Percentiles rank a stretch among this genome's conserved stretches.
Conservation (phyloP, 169 alveolate species). For the Cryptosporidium canis region DNA sequence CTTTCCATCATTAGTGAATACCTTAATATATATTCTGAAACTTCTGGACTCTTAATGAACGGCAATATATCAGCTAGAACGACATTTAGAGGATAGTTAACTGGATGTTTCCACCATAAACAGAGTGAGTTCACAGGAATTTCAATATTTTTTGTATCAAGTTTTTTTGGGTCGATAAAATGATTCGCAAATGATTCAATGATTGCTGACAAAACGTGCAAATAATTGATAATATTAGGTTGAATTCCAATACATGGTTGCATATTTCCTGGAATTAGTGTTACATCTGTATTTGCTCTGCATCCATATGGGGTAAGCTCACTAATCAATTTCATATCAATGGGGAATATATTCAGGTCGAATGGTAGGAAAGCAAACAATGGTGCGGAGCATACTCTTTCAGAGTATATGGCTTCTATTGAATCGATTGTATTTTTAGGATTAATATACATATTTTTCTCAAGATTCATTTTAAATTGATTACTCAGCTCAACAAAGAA, state of each 20-base stretch:
- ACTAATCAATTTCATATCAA: slow-evolving; percentile 17
- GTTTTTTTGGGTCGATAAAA: slow-evolving; percentile 6
- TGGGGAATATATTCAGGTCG: slow-evolving; percentile 36
- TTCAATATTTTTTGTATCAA: background rate
- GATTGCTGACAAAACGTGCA: slow-evolving; percentile 54
- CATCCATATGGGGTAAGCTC: slow-evolving; percentile 4
- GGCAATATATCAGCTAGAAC: slow-evolving; percentile 39
- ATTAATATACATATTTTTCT: slow-evolving; percentile 13
- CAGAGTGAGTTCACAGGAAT: slow-evolving; percentile 30
- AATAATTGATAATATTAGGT: slow-evolving; percentile 27
- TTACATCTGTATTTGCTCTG: background rate
- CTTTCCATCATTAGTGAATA: slow-evolving; percentile 36
- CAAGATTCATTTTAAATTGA: slow-evolving; percentile 45
- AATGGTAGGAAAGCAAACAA: slow-evolving; percentile 48
- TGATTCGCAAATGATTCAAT: slow-evolving; percentile 21
- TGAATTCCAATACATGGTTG: slow-evolving; percentile 43
- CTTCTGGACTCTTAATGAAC: background rate
- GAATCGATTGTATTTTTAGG: slow-evolving; percentile 20
- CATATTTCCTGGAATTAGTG: background rate
- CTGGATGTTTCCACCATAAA: slow-evolving; percentile 63
- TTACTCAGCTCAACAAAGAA: slow-evolving; percentile 38
- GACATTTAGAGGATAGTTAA: background rate
- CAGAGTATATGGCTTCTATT: slow-evolving; percentile 13
- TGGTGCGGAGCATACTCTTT: slow-evolving; percentile 50
- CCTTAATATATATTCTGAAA: slow-evolving; percentile 42